Conservation (phyloP, 164 flowering plant genomes). For the Sextonia rubra region DNA sequence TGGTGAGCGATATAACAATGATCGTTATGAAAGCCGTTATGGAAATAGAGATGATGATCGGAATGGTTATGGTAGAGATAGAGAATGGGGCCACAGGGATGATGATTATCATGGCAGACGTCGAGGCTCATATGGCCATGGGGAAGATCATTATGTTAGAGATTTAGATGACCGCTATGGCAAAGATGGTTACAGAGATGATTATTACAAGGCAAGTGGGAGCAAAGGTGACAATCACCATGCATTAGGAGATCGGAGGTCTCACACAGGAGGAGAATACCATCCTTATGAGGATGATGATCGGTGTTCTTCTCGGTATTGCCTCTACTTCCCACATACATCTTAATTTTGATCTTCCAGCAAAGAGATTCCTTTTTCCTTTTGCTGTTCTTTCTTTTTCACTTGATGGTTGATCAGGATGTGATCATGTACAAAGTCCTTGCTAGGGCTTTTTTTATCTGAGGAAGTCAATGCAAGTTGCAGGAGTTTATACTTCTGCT, state of each 20-base stretch:
- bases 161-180: constrained; percentile 22
- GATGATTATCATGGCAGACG: constrained; percentile 63
- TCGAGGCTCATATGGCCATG: constrained; percentile 57
- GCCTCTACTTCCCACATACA: not conserved
- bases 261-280: constrained; percentile 56
- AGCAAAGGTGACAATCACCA: constrained; percentile 49
- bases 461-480: not conserved
- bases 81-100: constrained; percentile 57
- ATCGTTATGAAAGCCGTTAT: constrained; percentile 47
- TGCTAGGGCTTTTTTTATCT: not conserved
- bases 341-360: not conserved
- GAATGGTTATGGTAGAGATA: constrained; percentile 74
- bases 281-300: constrained; percentile 69
- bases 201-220: constrained; percentile 31
- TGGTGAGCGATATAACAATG: constrained; percentile 66
- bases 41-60: constrained; percentile 35
- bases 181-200: constrained; percentile 67
- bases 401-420: not conserved
- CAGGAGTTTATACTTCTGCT: not conserved
- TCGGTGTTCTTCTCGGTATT: constrained; percentile 75
- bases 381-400: not conserved
- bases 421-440: not conserved
- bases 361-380: not conserved
- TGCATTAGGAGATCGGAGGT: constrained; percentile 68
- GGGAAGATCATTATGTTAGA: constrained; percentile 41